Conservation (phyloP, 1,284 basidiomycete species). For the Heterobasidion occidentale region DNA sequence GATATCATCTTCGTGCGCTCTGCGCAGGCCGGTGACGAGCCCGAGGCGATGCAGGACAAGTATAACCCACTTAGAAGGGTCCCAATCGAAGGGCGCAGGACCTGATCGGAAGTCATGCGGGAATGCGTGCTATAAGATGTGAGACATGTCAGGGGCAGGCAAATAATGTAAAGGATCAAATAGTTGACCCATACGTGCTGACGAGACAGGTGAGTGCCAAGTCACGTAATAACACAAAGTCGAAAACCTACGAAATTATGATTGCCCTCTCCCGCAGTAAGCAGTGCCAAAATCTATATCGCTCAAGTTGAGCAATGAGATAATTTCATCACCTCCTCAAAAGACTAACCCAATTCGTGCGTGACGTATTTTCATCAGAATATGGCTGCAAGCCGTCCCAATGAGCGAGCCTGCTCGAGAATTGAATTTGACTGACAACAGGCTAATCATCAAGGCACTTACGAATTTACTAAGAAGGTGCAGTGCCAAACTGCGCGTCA, state of each 20-base stretch:
- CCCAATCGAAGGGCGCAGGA: conserved; percentile 58
- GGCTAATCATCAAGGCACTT: conserved; percentile 16
- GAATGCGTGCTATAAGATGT: conserved; percentile 44
- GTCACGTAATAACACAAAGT: background rate
- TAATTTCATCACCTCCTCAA: background rate
- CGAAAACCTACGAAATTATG: conserved; percentile 63
- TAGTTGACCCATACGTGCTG: conserved; percentile 23
- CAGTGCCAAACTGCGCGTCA: conserved; percentile 58
- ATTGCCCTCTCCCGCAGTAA: conserved; percentile 74
- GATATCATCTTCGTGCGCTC: conserved; percentile 54
- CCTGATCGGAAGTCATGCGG: conserved; percentile 70
- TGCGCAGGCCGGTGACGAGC: conserved; percentile 40
- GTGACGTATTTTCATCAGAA: conserved; percentile 71
- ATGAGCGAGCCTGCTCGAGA: conserved; percentile 50
- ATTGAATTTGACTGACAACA: background rate
- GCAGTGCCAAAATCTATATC: conserved; percentile 52
- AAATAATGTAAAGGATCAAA: conserved; percentile 1
- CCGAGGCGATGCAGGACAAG: conserved; percentile 46
- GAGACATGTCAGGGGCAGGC: background rate
- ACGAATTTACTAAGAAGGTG: conserved; percentile 77
- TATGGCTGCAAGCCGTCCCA: conserved; percentile 76
- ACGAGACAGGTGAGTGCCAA: background rate
- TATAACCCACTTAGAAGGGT: conserved; percentile 80
- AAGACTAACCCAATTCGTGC: conserved; percentile 53
- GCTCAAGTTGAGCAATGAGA: background rate